Conservation (phyloP, 2,329 filamentous ascomycete species). For the Lasiodiplodia theobromae region DNA sequence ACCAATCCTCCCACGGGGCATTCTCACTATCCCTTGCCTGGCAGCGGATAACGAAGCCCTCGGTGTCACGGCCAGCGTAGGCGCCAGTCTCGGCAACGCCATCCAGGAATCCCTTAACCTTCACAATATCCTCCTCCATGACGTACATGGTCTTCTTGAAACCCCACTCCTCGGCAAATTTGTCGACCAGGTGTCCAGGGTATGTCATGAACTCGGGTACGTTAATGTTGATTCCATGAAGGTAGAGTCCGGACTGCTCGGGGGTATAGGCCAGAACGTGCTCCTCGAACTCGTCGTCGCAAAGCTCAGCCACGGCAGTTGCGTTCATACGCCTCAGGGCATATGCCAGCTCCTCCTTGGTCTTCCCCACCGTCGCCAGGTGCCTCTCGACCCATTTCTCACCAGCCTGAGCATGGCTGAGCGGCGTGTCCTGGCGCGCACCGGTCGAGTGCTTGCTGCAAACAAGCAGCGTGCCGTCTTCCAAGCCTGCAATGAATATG, state of each 20-base stretch:
- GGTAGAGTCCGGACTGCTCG: slow-evolving; percentile 85
- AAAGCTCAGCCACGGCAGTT: slow-evolving; percentile 95
- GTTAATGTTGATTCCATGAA: slow-evolving; percentile 96
- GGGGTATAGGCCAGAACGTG: slow-evolving; percentile 90
- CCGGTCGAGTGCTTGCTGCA: slow-evolving; percentile 99
- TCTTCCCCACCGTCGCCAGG: slow-evolving; percentile 78
- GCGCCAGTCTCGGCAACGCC: slow-evolving; percentile 85
- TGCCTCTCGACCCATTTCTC: slow-evolving; percentile 84
- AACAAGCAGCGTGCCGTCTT: slow-evolving; percentile 89
- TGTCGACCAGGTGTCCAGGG: slow-evolving; percentile 80
- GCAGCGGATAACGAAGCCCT: slow-evolving; percentile 95
- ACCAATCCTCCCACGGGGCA: slow-evolving; percentile 84
- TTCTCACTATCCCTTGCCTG: slow-evolving; percentile 65
- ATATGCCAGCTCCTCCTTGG: slow-evolving; percentile 76
- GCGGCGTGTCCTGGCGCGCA: slow-evolving; percentile 69
- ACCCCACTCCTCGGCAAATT: slow-evolving; percentile 90
- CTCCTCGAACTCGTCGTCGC: slow-evolving; percentile 95
- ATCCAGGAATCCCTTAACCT: slow-evolving; percentile 83
- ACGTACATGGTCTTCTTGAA: slow-evolving; percentile 88
- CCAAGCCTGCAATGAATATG: slow-evolving; percentile 92
- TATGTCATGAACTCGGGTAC: slow-evolving; percentile 91
- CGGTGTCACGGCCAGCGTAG: slow-evolving; percentile 89
- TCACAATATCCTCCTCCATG: slow-evolving; percentile 73
- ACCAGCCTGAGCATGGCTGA: slow-evolving; percentile 85
- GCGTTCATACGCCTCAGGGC: slow-evolving; percentile 80